Base-by-base conservation (phyloP, 345 rosid genomes). In the Eucalyptus marginata region DNA sequence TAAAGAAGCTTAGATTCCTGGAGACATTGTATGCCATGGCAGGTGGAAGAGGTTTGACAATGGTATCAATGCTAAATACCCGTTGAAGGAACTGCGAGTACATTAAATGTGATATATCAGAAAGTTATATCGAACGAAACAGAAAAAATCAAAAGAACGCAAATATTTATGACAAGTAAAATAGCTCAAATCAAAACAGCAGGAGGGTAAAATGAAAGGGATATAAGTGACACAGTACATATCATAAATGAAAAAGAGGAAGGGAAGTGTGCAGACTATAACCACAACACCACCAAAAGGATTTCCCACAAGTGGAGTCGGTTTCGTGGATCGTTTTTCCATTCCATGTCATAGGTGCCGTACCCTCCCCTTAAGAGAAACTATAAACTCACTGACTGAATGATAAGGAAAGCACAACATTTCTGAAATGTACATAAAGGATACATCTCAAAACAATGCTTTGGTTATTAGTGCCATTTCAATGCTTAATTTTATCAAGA, bases 31-130 rank as follows among this genome's bases (percentile, higher is more conserved):
- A 96, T 12, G 96, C 98, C 98, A 96, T 93, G 44, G 96, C 88
- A 86, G 98, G 99, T 85, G 99, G 99, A 92, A 97, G 99, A 88
- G 99, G 99, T 95, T 97, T 97, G 90, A 97, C 99, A 49, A 96
- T 51, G 68, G 99, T 97, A 91, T 97, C 99, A 66, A 97, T 94
- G 90, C 94, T 96, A 93, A 97, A 97, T 16, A 96, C 99, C 58
- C 96, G 93, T 79, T 95, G 97, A 90, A 97, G 95, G 91, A 97
- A 97, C 99, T 97, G 96, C 85, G 88, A 64, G 49, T 54, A 29
- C 91, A 90, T 5, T 49, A 31, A 89, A 86, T 36, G 51, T 27
- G 46, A 86, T 31, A 13, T 33, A 86, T n/a, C 66, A 86, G 83
- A 76, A 76, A 76, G 83, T 76, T 76, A 76, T 17, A 5, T 71